phyloP scores from a whole-genome alignment of 2,329 filamentous ascomycete genomes.

The Alternaria burnsii region DNA sequence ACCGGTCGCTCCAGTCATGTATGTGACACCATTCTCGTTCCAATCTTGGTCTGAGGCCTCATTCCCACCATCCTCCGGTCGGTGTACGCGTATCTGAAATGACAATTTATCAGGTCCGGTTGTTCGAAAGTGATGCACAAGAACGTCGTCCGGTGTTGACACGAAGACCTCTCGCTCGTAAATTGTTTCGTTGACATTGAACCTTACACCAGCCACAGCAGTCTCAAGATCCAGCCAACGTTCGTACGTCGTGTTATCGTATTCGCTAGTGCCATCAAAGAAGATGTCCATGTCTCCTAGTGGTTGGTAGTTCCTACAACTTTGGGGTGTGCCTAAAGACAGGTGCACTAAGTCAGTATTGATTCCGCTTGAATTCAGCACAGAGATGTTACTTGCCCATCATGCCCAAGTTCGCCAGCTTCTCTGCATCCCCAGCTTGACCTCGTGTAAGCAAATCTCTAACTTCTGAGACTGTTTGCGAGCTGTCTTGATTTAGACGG shows the following conservation, averaged over 20 bases:
- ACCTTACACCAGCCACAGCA: neutral
- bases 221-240: conserved; percentile 9
- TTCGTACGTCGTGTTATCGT: conserved; percentile 4
- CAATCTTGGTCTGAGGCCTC: conserved; percentile 12
- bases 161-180: conserved; percentile 14
- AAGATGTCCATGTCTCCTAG: conserved; percentile 11
- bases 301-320: conserved; percentile 9
- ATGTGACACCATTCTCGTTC: conserved; percentile 5
- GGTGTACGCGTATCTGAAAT: conserved; percentile 13
- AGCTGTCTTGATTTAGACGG: conserved; percentile 37
- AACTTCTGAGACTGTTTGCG: conserved; percentile 9
- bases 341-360: no score
- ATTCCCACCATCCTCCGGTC: conserved; percentile 10
- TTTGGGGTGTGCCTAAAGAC: neutral
- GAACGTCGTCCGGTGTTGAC: conserved; percentile 21
- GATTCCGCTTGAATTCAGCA: no score
- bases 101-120: conserved; percentile 6
- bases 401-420: conserved; percentile 14
- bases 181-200: conserved; percentile 4
- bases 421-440: conserved; percentile 4
- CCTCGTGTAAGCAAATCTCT: conserved; percentile 6
- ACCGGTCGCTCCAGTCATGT: conserved; percentile 13
- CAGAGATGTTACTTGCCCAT: neutral
- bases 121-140: conserved; percentile 6
- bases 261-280: conserved; percentile 8